These are phyloP conservation scores for Leccinum boreale DNA, from an alignment of 768 basidiomycete species.

Conservation along the genomic window DNA sequence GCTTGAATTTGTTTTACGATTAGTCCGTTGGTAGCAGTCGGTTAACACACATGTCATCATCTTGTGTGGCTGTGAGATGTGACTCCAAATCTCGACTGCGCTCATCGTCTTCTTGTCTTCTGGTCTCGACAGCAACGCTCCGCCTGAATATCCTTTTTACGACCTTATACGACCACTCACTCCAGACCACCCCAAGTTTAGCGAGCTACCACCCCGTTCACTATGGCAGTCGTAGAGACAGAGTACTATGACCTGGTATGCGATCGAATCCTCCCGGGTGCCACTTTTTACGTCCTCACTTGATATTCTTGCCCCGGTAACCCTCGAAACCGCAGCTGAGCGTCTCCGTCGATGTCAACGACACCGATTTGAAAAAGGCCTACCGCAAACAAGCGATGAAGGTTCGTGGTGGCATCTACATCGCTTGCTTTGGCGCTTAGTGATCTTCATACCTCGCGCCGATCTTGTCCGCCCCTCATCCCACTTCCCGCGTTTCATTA, in stretches of 20 bases:
- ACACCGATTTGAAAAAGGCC: slow-evolving; percentile 87
- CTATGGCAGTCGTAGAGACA: slow-evolving; percentile 86
- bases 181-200: neutral
- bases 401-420: slow-evolving; percentile 40
- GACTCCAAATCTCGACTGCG: neutral
- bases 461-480: neutral
- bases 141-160: neutral
- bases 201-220: neutral
- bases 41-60: slow-evolving; percentile 18
- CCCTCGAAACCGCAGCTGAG: slow-evolving; percentile 48
- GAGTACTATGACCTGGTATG: slow-evolving; percentile 85
- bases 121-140: neutral
- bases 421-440: neutral
- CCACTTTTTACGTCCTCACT: neutral
- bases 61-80: slow-evolving; percentile 27
- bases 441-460: neutral
- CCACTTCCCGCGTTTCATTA: slow-evolving; percentile 28
- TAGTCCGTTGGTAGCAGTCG: neutral
- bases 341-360: slow-evolving; percentile 68
- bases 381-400: slow-evolving; percentile 94
- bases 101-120: neutral
- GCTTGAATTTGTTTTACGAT: slow-evolving; percentile 5
- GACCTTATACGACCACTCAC: slow-evolving; percentile 4
- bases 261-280: slow-evolving; percentile 1
- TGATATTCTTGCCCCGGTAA: neutral